Percentiles rank a stretch among this genome's conserved stretches.
Evolutionary conservation across 2,329 filamentous ascomycete genomes (phyloP).

Genomic region (Sphaceloma murrayae): DNA sequence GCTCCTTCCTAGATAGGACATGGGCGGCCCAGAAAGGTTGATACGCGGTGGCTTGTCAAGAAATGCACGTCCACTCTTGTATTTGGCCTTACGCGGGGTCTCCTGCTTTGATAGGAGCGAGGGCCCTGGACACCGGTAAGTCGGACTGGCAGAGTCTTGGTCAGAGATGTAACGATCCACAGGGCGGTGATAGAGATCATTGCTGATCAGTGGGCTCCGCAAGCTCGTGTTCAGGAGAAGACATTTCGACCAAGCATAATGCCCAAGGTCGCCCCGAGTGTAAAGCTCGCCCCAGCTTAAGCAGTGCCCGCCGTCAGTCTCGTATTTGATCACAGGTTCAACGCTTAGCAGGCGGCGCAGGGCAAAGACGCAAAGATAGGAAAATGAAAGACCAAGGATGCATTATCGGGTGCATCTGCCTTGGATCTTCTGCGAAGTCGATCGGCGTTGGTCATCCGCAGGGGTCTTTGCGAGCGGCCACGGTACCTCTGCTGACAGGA

Average conservation of each 20-base stretch:
- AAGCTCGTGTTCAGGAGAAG: too few species aligned
- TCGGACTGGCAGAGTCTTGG: neutral
- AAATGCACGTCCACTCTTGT: conserved; percentile 15
- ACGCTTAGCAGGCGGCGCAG: too few species aligned
- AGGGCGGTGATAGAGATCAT: neutral
- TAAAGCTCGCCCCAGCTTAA: too few species aligned
- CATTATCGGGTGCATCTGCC: conserved; percentile 10
- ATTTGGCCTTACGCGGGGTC: conserved; percentile 7
- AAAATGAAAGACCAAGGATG: neutral
- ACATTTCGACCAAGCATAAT: too few species aligned
- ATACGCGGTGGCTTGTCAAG: conserved; percentile 13
- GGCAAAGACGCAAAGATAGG: neutral
- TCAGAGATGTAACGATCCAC: neutral
- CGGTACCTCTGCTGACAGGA: neutral
- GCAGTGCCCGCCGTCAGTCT: too few species aligned
- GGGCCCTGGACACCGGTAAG: too few species aligned
- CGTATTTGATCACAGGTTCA: too few species aligned
- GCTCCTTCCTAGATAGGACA: conserved; percentile 14
- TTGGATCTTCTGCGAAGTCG: conserved; percentile 9
- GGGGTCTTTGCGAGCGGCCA: neutral
- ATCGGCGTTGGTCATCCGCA: conserved; percentile 7
- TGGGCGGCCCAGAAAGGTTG: conserved; percentile 1
- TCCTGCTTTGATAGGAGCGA: neutral
- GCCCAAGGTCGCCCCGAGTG: too few species aligned
- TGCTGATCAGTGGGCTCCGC: too few species aligned